Conservation (phyloP, 2,329 filamentous ascomycete species). For the Alternaria brassicae region DNA sequence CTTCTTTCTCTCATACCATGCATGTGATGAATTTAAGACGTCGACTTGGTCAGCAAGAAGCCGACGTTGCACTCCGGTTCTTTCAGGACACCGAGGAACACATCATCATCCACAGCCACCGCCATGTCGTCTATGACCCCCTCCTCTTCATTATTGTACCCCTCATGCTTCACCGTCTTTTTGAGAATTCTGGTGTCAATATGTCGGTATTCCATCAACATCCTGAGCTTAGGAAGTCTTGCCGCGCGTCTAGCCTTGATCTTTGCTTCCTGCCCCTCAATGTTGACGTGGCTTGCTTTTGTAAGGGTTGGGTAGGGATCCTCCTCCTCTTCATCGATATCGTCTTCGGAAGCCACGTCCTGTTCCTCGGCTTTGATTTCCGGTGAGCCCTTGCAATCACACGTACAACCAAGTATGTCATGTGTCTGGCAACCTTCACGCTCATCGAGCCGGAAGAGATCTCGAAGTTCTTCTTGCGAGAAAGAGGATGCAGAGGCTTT, state of each 20-base stretch:
- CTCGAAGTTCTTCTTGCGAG: conserved; percentile 69
- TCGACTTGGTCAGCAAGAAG: conserved; percentile 59
- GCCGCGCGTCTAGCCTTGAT: conserved; percentile 48
- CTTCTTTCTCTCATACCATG: neutral
- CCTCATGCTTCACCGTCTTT: conserved; percentile 1
- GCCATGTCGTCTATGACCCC: conserved; percentile 40
- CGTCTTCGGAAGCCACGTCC: conserved; percentile 32
- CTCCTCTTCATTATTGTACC: neutral
- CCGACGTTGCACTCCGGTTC: conserved; percentile 55
- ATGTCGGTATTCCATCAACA: conserved; percentile 64
- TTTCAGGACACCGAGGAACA: conserved; percentile 58
- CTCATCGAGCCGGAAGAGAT: conserved; percentile 71
- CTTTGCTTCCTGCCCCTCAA: conserved; percentile 54
- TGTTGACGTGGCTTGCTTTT: conserved; percentile 55
- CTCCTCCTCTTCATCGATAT: conserved; percentile 17
- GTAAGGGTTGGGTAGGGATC: conserved; percentile 38
- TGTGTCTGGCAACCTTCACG: conserved; percentile 70
- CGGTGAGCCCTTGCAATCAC: conserved; percentile 61
- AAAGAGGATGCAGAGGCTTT: conserved; percentile 68
- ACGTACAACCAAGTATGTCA: conserved; percentile 69
- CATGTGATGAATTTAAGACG: conserved; percentile 8
- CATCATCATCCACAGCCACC: conserved; percentile 58
- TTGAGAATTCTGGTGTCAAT: conserved; percentile 52
- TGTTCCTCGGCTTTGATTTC: conserved; percentile 26
- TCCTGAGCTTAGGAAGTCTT: conserved; percentile 54